These are phyloP conservation scores for Adenanthera pavonina DNA, from an alignment of 306 rosid genomes.

Conservation along the genomic window DNA sequence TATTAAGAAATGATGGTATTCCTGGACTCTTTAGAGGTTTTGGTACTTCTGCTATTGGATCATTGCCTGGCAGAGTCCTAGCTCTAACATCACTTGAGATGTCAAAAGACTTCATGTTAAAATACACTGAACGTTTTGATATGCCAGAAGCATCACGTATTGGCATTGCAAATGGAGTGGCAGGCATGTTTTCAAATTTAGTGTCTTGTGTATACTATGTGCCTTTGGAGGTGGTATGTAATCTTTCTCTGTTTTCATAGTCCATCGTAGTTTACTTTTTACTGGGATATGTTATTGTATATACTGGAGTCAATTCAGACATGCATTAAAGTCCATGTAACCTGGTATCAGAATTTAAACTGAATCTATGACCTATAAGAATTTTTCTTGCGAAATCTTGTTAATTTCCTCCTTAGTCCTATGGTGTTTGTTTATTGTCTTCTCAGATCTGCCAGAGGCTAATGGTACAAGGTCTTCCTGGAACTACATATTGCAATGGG, in stretches of 20 bases:
- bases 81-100: constrained; percentile 82
- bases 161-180: constrained; percentile 76
- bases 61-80: constrained; percentile 81
- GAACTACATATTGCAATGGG: constrained; percentile 64
- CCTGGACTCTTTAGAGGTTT: constrained; percentile 81
- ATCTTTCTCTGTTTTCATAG: background rate
- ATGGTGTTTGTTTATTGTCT: background rate
- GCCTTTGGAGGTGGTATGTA: constrained; percentile 83
- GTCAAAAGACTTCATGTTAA: constrained; percentile 69
- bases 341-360: background rate
- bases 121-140: constrained; percentile 53
- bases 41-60: constrained; percentile 85
- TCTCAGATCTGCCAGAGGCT: constrained; percentile 80
- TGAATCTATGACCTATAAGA: background rate
- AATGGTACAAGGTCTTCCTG: constrained; percentile 93
- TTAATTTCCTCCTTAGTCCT: background rate
- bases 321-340: background rate
- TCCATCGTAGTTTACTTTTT: background rate
- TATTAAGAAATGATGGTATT: constrained; percentile 68
- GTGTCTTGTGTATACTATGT: constrained; percentile 77
- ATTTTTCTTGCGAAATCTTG: background rate
- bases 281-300: background rate
- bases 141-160: constrained; percentile 72
- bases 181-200: constrained; percentile 77
- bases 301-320: background rate